Evolutionary conservation across 2,329 filamentous ascomycete species (phyloP).

Genomic region (Lachnellula hyalina): DNA sequence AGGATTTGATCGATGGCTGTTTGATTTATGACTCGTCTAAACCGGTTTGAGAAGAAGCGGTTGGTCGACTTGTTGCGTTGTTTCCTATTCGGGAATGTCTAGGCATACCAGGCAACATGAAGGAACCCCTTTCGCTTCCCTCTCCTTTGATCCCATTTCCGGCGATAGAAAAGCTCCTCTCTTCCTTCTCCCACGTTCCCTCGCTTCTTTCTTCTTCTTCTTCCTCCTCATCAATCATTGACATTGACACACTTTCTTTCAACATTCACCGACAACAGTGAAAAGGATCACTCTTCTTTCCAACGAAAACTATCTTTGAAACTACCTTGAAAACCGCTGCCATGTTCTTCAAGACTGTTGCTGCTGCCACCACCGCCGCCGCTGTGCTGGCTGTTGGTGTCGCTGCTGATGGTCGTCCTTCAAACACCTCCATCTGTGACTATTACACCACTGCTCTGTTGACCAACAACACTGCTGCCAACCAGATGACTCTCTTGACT

Average conservation of each 20-base stretch:
- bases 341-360: constrained; percentile 25
- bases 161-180: constrained; percentile 4
- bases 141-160: neutral
- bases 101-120: neutral
- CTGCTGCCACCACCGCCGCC: constrained; percentile 13
- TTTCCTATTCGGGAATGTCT: neutral
- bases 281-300: neutral
- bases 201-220: no score
- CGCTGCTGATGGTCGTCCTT: constrained; percentile 39
- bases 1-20: constrained; percentile 2
- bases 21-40: neutral
- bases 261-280: neutral
- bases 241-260: neutral
- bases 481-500: constrained; percentile 51
- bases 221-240: no score
- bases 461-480: constrained; percentile 52
- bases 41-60: neutral
- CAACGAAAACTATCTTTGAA: neutral
- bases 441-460: constrained; percentile 58
- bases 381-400: constrained; percentile 6
- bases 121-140: neutral
- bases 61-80: neutral
- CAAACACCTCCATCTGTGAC: constrained; percentile 52
- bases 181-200: constrained; percentile 1
- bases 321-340: constrained; percentile 7